A percentile compares a stretch with the other conserved stretches of the same genome.
Conservation (phyloP, 768 basidiomycete species). For the Daedaleopsis sinensis region DNA sequence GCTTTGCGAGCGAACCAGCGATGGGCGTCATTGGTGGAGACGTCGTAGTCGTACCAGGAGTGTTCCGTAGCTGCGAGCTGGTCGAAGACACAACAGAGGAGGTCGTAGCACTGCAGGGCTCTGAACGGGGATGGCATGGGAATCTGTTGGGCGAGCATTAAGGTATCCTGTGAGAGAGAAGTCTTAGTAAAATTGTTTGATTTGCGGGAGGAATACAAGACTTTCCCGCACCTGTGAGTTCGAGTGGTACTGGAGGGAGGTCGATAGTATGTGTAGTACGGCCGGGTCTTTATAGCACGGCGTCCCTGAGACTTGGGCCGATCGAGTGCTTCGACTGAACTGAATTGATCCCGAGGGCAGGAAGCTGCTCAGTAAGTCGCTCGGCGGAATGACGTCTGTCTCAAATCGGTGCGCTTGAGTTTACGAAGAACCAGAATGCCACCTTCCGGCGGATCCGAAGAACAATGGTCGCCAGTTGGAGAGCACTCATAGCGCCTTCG, state of each 20-base stretch:
- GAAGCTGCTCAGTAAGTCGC: too few species aligned
- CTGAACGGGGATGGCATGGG: not conserved
- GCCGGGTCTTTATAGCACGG: not conserved
- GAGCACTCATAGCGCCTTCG: too few species aligned
- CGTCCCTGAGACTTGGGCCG: not conserved
- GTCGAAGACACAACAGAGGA: slow-evolving; percentile 14
- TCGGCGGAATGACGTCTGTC: too few species aligned
- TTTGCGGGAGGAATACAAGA: not conserved
- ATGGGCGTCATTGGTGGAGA: not conserved
- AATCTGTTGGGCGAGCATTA: not conserved
- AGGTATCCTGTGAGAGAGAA: not conserved
- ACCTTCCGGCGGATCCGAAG: too few species aligned
- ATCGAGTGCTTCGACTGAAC: too few species aligned
- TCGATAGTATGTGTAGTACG: not conserved
- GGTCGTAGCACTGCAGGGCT: slow-evolving; percentile 7
- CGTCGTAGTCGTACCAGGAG: slow-evolving; percentile 18
- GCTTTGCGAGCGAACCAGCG: slow-evolving; percentile 5
- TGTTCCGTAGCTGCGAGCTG: slow-evolving; percentile 1
- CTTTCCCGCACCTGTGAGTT: not conserved
- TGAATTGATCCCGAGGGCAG: too few species aligned
- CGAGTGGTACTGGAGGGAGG: not conserved
- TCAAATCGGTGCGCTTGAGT: too few species aligned
- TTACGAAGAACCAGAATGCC: too few species aligned
- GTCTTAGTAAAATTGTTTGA: not conserved
- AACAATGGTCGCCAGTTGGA: too few species aligned